Percentiles rank a stretch among this genome's conserved stretches.
Evolutionary conservation across 148 eudicot genomes (phyloP).

Genomic region (Rhododendron simsii): DNA sequence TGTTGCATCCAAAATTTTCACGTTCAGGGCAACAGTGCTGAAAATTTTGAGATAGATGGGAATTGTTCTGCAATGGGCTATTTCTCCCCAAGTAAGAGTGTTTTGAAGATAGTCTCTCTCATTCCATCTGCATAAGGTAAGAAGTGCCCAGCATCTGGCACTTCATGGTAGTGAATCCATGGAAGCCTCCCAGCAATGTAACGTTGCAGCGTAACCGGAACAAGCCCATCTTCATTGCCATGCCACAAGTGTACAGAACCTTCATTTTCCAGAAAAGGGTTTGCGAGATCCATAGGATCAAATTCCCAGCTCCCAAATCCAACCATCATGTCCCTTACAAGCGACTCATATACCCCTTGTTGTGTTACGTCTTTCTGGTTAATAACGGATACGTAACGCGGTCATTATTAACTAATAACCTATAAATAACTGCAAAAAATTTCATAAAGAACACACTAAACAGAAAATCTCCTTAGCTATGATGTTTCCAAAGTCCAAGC

Average conservation of each 20-base stretch:
- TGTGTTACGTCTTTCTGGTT: constrained; percentile 21
- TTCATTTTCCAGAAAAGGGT: constrained; percentile 13
- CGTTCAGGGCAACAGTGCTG: background rate
- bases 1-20: too few species aligned
- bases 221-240: constrained; percentile 45
- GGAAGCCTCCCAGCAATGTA: constrained; percentile 42
- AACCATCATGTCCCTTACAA: constrained; percentile 32
- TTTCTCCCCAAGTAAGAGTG: constrained; percentile 20
- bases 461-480: background rate
- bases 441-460: background rate
- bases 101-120: constrained; percentile 30
- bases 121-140: constrained; percentile 33
- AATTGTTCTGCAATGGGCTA: background rate
- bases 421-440: background rate
- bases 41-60: background rate
- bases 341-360: constrained; percentile 39
- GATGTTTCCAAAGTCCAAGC: background rate
- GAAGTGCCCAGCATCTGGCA: constrained; percentile 41
- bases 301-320: constrained; percentile 53
- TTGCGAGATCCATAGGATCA: constrained; percentile 36
- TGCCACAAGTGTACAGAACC: constrained; percentile 49
- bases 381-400: background rate
- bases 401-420: background rate
- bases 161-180: constrained; percentile 61
- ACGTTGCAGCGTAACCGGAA: constrained; percentile 41